These are phyloP conservation scores for Adansonia grandidieri DNA, from an alignment of 441 rosid genomes.

Conservation along the genomic window DNA sequence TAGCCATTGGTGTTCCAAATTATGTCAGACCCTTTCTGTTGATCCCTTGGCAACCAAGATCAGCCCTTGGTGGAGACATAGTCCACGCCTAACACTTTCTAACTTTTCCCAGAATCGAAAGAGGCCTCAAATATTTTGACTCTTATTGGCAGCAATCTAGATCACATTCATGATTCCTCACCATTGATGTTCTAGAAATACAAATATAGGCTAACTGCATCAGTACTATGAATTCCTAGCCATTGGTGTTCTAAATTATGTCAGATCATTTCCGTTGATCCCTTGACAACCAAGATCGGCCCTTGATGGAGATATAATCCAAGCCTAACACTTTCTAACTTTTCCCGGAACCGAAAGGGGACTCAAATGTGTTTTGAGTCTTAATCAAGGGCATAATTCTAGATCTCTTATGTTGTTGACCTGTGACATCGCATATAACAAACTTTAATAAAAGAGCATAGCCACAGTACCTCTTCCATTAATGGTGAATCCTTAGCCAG, in stretches of 20 bases:
- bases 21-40: neutral
- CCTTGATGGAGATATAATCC: neutral
- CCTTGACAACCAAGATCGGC: neutral
- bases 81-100: neutral
- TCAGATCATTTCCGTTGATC: neutral
- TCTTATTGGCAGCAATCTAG: neutral
- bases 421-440: neutral
- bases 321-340: neutral
- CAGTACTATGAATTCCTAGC: neutral
- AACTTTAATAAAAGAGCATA: neutral
- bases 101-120: neutral
- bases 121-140: neutral
- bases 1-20: neutral
- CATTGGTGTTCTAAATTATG: neutral
- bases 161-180: neutral
- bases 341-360: neutral
- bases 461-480: conserved; percentile 72
- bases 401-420: neutral
- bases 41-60: neutral
- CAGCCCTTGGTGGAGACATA: neutral
- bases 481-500: conserved; percentile 74
- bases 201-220: neutral
- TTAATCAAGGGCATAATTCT: neutral
- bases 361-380: neutral
- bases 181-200: too few relatives aligned